Conservation (phyloP, 176 grass and related monocot genomes). For the Hsuehochloa calcarea region DNA sequence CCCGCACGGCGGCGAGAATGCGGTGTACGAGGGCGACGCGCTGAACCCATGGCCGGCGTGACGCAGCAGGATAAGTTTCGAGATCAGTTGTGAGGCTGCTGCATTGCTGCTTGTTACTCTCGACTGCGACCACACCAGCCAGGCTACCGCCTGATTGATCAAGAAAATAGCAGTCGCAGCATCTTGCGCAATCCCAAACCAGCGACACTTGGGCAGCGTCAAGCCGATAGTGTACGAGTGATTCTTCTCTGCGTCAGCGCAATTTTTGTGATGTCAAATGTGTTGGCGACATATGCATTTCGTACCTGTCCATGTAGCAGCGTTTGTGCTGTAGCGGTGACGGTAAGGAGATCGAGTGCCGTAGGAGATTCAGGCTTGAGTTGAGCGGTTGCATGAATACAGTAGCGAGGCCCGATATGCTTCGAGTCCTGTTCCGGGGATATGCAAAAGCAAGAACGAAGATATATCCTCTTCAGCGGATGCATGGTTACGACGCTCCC, state of each 20-base stretch:
- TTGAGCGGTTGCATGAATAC: background rate
- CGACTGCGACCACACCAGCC: background rate
- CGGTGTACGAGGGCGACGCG: background rate
- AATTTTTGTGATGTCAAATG: background rate
- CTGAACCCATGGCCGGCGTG: background rate
- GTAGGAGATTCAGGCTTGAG: background rate
- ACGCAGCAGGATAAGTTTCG: background rate
- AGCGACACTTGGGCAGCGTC: background rate
- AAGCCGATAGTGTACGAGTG: background rate
- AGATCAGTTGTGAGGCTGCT: background rate
- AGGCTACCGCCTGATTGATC: background rate
- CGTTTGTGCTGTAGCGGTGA: background rate
- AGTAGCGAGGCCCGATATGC: background rate
- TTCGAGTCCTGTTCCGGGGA: background rate
- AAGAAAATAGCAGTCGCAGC: background rate
- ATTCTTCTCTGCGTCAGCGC: background rate
- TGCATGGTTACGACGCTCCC: background rate
- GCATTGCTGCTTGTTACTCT: background rate
- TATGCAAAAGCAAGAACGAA: background rate
- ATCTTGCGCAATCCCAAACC: background rate
- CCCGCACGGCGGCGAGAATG: background rate
- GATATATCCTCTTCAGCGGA: background rate
- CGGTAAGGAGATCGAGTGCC: background rate
- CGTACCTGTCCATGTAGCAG: background rate
- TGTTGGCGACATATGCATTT: background rate